Percentiles rank a stretch among this genome's conserved stretches.
phyloP scores from a whole-genome alignment of 495 filamentous ascomycete genomes.

The Filosporella fistucella region DNA sequence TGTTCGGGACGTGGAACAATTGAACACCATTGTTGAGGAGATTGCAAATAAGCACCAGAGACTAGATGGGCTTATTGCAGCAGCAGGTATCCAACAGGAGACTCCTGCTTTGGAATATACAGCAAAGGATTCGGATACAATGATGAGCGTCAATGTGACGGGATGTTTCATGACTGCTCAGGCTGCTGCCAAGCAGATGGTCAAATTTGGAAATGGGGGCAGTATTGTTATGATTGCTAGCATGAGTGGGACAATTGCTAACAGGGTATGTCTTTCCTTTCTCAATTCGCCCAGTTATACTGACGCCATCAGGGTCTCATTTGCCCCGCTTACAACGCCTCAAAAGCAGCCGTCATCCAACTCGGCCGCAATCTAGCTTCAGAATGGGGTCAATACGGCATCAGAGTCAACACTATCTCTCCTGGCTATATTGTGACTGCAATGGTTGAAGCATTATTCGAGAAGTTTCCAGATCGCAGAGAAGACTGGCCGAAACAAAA shows the following conservation, averaged over 20 bases:
- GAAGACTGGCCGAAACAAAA: conserved; percentile 61
- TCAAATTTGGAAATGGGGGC: conserved; percentile 49
- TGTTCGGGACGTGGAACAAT: conserved; percentile 67
- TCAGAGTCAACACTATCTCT: conserved; percentile 92
- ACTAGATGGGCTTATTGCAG: conserved; percentile 77
- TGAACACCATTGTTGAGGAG: conserved; percentile 61
- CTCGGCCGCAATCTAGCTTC: conserved; percentile 79
- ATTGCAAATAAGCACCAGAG: conserved; percentile 70
- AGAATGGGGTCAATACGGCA: conserved; percentile 82
- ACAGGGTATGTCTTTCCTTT: conserved; percentile 45
- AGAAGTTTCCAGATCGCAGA: conserved; percentile 53
- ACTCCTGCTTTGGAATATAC: conserved; percentile 65
- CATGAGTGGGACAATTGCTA: conserved; percentile 80
- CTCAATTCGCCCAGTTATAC: conserved; percentile 32
- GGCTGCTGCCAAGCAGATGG: conserved; percentile 72
- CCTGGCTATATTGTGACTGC: conserved; percentile 90
- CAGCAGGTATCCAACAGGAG: conserved; percentile 75
- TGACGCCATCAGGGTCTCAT: conserved; percentile 50
- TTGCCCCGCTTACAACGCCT: conserved; percentile 84
- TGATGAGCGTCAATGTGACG: conserved; percentile 71
- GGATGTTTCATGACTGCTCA: conserved; percentile 76
- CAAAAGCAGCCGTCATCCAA: conserved; percentile 84
- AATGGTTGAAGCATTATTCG: conserved; percentile 65
- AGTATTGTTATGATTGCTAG: conserved; percentile 71
- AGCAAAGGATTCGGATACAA: conserved; percentile 50